These are phyloP conservation scores for Oidiodendron maius DNA, from an alignment of 495 filamentous ascomycete species.

Conservation along the genomic window DNA sequence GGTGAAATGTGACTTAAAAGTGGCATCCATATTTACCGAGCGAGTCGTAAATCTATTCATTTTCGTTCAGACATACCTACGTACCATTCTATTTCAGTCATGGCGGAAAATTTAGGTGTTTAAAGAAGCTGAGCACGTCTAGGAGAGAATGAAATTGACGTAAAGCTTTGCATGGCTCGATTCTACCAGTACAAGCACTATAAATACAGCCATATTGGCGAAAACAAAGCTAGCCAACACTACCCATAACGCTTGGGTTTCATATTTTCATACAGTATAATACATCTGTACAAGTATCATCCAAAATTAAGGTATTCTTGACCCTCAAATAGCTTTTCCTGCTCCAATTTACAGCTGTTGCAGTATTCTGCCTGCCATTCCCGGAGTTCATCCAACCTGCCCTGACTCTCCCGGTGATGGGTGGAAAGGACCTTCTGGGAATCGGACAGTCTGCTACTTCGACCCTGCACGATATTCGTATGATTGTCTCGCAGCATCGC, in stretches of 20 bases:
- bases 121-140: too few relatives aligned
- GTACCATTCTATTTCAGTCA: too few relatives aligned
- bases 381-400: conserved; percentile 43
- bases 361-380: conserved; percentile 70
- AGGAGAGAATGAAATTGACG: too few relatives aligned
- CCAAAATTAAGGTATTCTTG: conserved; percentile 19
- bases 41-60: too few relatives aligned
- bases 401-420: conserved; percentile 14
- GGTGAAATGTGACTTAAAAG: too few relatives aligned
- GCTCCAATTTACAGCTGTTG: conserved; percentile 63
- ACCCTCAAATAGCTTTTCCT: conserved; percentile 14
- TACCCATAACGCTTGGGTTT: not conserved
- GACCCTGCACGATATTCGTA: conserved; percentile 11
- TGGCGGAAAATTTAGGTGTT: too few relatives aligned
- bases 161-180: too few relatives aligned
- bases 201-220: too few relatives aligned
- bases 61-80: too few relatives aligned
- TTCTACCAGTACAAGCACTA: too few relatives aligned
- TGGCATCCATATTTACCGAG: too few relatives aligned
- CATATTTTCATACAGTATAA: conserved; percentile 2
- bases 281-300: conserved; percentile 2
- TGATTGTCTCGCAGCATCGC: conserved; percentile 24
- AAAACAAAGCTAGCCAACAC: too few relatives aligned
- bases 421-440: conserved; percentile 16
- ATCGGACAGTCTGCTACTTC: conserved; percentile 6